phyloP scores from a whole-genome alignment of 345 rosid genomes.

The Citrus sinensis region DVS_A1.0 CM039164.1:23012501-23013000 shows the following conservation, averaged over 20 bases:
- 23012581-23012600: slow-evolving; percentile 42
- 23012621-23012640: slow-evolving; percentile 12
- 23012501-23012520: slow-evolving; percentile 87
- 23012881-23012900: slow-evolving; percentile 9
- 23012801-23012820: slow-evolving; percentile 91
- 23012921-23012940: slow-evolving; percentile 93
- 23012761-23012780: slow-evolving; percentile 91
- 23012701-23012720: slow-evolving; percentile 97
- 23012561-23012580: slow-evolving; percentile 73
- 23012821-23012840: slow-evolving; percentile 13
- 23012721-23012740: slow-evolving; percentile 97
- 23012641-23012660: slow-evolving; percentile 7
- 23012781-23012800: slow-evolving; percentile 83
- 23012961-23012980: slow-evolving; percentile 77
- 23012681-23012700: slow-evolving; percentile 64
- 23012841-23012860: slow-evolving; percentile 11
- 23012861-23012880: slow-evolving; percentile 6
- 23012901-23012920: slow-evolving; percentile 79
- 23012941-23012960: slow-evolving; percentile 95
- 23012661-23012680: slow-evolving; percentile 58
- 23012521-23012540: slow-evolving; percentile 67
- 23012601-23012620: slow-evolving; percentile 10
- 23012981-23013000: slow-evolving; percentile 81
- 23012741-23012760: slow-evolving; percentile 98
- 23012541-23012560: slow-evolving; percentile 63